Evolutionary conservation across 1,284 basidiomycete species (phyloP).

Genomic region (Agroathelia rolfsii): DNA sequence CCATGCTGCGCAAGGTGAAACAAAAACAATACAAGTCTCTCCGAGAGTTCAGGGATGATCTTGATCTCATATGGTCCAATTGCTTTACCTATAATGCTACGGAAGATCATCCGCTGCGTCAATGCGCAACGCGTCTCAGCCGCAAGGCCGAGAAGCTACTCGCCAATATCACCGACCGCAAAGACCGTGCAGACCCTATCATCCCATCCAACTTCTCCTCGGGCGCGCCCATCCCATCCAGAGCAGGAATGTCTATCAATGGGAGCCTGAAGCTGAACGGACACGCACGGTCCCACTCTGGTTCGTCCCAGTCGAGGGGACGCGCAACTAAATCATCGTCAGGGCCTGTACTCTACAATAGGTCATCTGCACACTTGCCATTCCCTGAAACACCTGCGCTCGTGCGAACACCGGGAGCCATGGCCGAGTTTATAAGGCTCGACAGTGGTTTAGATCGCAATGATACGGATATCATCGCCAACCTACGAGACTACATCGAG

Average conservation of each 20-base stretch:
- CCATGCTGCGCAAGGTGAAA: slow-evolving; percentile 91
- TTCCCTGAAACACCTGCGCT: slow-evolving; percentile 67
- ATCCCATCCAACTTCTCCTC: slow-evolving; percentile 43
- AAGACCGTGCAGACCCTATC: slow-evolving; percentile 60
- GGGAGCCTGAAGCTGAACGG: slow-evolving; percentile 30
- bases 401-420: slow-evolving; percentile 66
- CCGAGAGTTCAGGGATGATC: slow-evolving; percentile 84
- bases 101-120: slow-evolving; percentile 81
- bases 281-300: slow-evolving; percentile 23
- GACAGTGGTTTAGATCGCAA: slow-evolving; percentile 34
- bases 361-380: too few relatives aligned
- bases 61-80: slow-evolving; percentile 96
- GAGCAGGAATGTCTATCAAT: too few relatives aligned
- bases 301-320: slow-evolving; percentile 16
- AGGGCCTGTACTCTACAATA: too few relatives aligned
- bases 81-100: slow-evolving; percentile 88
- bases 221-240: too few relatives aligned
- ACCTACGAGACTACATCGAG: slow-evolving; percentile 29
- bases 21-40: slow-evolving; percentile 88
- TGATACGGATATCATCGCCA: slow-evolving; percentile 9
- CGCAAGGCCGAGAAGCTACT: slow-evolving; percentile 78
- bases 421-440: slow-evolving; percentile 52
- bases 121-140: slow-evolving; percentile 67
- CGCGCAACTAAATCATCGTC: too few relatives aligned
- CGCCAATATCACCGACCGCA: slow-evolving; percentile 81